Evolutionary conservation across 257 asterid genomes (phyloP), one percentile per base, ranked within the genome.

Genomic region (Scutellaria galericulata): DNA sequence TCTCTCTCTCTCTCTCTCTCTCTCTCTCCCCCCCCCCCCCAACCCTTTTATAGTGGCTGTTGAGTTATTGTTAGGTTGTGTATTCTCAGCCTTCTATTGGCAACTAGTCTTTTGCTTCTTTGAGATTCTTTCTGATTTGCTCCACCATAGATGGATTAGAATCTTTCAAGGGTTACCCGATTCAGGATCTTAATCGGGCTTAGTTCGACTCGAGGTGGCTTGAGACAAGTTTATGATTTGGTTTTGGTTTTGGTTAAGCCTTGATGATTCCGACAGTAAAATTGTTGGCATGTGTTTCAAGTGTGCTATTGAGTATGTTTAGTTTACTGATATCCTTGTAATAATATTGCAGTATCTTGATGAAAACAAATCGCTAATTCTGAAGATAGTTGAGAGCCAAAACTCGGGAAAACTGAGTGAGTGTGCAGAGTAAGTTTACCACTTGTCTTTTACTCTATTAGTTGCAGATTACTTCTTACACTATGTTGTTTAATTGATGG

Each of bases 331-430:
- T 47, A 6, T n/a, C 4, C 3, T 65, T 41, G 14, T 42, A 53
- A 9, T 37, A 22, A 46, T 53, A 24, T 3, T 76, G 88, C 90
- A 95, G 99, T 95, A 87, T 81, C 79, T 95, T 73, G 99, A 95
- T 83, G 99, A 95, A 78, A 95, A 95, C 89, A 95, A 95, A 77
- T 92, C 99, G 5, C 84, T 95, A 50, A 95, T 95, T 80, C 75
- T 95, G 84, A 95, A 87, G 93, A 95, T 95, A 65, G 99, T 95
- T 13, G 99, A 95, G 89, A 95, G 90, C 86, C 99, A 95, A 62
- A 95, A 90, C 86, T 87, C 96, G 0, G 99, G 99, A 37, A 95
- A 92, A 85, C 75, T 92, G 73, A 87, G 79, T 51, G 99, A 95
- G 46, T 90, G 98, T 73, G 99, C 97, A 0, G 98, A 95, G 99